Base-by-base conservation (phyloP, 768 basidiomycete species). In the Leccinum boreale region DNA sequence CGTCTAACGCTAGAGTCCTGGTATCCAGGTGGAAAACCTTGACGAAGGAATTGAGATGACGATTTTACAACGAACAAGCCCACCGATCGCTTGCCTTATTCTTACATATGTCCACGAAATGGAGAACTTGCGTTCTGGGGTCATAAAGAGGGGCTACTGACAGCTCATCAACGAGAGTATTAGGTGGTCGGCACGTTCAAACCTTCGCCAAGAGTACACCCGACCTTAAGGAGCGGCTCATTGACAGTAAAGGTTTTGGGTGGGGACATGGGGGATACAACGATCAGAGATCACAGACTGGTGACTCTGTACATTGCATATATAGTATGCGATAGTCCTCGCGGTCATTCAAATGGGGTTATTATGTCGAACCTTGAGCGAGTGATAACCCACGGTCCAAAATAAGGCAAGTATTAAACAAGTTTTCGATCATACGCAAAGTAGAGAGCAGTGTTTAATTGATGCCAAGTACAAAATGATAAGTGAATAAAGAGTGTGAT, bases 171-270 rank as follows among this genome's bases (percentile, higher is more conserved):
- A 50, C 29, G 24, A 19, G 1, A 26, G 12, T 21, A 31, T 39
- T 26, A 39, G 17, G 21, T 17, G 19, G 33, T 33, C 21, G 11
- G 31, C 36, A 58, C 21, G 24, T 51, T 39, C 67, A 42, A 60
- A 85, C 86, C 85, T 83, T 89, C 84, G 53, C 86, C 86, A 24
- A 88, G 73, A 14, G 73, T 79, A 60, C 85, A 86, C 14, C 79
- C 80, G 28, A 79, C 71, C 63, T 76, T 70, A 56, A 86, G 73
- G 67, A 85, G 75, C 19, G 85, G 83, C 15, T 68, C 63, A 6
- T 64, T 56, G 29, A 72, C 58, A 35, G 19, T 52, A 24, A 72
- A 62, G 31, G 73, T 66, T 50, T 48, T 59, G 31, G 31, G 31
- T 9, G 47, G 49, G 21, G 61, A 50, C 63, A 63, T 63, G 57